phyloP scores from a whole-genome alignment of 495 filamentous ascomycete genomes.

The Penicillium paxilli region DNA sequence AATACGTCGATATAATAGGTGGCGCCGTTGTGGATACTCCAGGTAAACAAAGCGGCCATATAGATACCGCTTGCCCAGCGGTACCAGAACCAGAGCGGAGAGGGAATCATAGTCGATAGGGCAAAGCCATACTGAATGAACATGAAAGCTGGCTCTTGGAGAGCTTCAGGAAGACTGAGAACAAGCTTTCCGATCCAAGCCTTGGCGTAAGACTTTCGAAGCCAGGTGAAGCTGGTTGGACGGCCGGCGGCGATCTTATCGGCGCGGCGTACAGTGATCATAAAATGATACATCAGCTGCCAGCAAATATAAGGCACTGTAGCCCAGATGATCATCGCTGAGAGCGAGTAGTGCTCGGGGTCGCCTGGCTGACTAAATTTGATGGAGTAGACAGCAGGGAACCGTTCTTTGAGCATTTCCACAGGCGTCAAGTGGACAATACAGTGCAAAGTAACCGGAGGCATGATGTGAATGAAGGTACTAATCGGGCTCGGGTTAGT shows the following conservation, averaged over 20 bases:
- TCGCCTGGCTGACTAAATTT: conserved; percentile 69
- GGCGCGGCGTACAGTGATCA: conserved; percentile 88
- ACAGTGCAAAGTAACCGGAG: conserved; percentile 87
- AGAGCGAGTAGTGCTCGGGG: conserved; percentile 73
- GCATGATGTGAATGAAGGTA: conserved; percentile 99
- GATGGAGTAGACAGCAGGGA: conserved; percentile 84
- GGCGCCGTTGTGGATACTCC: conserved; percentile 93
- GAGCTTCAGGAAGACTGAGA: conserved; percentile 65
- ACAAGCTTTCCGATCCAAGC: conserved; percentile 86
- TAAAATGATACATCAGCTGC: conserved; percentile 88
- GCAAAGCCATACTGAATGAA: conserved; percentile 91
- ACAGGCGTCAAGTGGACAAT: conserved; percentile 78
- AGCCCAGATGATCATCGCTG: conserved; percentile 89
- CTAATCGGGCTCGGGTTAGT: conserved; percentile 34
- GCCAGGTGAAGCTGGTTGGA: conserved; percentile 96
- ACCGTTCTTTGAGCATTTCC: conserved; percentile 64
- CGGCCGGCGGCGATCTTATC: conserved; percentile 95
- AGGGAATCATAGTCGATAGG: conserved; percentile 88
- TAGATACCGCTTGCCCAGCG: conserved; percentile 76
- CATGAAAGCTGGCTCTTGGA: conserved; percentile 95
- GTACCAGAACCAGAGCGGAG: conserved; percentile 92
- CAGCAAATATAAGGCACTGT: conserved; percentile 89
- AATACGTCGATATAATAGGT: conserved; percentile 98
- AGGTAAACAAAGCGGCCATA: conserved; percentile 75
- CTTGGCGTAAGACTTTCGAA: conserved; percentile 84